Conservation (phyloP, 108 stramenopile genomes). For the Cyclotella kingstonii region DNA sequence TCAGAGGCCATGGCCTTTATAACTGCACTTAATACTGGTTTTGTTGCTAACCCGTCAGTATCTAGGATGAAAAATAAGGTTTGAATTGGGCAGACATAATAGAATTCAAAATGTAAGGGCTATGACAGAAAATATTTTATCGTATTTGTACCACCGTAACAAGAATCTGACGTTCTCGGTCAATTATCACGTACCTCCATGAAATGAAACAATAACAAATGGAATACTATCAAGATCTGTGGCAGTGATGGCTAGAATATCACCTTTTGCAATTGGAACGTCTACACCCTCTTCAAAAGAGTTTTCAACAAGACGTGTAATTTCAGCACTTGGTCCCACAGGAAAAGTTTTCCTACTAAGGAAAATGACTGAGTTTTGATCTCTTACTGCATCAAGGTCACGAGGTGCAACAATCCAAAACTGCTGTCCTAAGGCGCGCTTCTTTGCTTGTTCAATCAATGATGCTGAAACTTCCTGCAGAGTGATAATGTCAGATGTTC, state of each 20-base stretch:
- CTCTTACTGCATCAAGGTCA: constrained; percentile 56
- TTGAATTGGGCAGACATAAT: too few species aligned
- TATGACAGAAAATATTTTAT: too few species aligned
- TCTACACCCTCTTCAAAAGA: constrained; percentile 47
- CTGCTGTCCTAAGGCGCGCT: constrained; percentile 30
- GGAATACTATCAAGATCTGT: constrained; percentile 37
- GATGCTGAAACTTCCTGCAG: constrained; percentile 89
- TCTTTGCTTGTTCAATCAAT: constrained; percentile 76
- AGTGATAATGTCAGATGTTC: constrained; percentile 84
- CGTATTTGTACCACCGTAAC: too few species aligned
- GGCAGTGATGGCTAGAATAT: constrained; percentile 55
- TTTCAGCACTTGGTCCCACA: constrained; percentile 41
- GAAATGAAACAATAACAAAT: constrained; percentile 61
- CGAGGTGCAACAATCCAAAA: constrained; percentile 52
- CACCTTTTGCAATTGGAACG: constrained; percentile 67
- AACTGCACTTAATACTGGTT: constrained; percentile 59
- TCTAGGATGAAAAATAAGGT: constrained; percentile 12
- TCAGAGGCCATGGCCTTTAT: constrained; percentile 42
- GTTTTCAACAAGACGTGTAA: constrained; percentile 38
- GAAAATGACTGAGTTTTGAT: constrained; percentile 74
- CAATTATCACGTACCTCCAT: constrained; percentile 40
- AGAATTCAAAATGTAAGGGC: too few species aligned
- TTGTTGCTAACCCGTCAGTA: constrained; percentile 73
- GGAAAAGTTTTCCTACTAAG: constrained; percentile 48
- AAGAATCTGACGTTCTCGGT: too few species aligned